Conservation (phyloP, 305 asterid genomes). For the Coffea humblotiana region DNA sequence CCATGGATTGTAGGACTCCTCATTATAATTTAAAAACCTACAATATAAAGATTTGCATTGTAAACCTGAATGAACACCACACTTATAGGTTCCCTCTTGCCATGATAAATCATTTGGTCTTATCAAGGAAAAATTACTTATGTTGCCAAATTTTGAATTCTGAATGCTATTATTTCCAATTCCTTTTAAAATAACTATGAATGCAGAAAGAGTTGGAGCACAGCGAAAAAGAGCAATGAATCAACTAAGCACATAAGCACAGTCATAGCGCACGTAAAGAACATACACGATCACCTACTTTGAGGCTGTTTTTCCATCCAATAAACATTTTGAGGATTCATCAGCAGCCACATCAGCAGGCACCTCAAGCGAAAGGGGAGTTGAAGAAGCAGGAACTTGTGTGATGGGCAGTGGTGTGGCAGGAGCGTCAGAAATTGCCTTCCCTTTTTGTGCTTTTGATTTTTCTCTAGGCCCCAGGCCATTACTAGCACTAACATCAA, state of each 20-base stretch:
- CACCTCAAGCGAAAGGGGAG: conserved; percentile 49
- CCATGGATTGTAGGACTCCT: not conserved
- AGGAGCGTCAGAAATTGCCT: conserved; percentile 50
- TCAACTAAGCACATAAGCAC: not conserved
- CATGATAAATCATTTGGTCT: not conserved
- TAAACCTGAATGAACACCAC: not conserved
- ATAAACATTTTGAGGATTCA: conserved; percentile 52
- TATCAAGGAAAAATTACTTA: not conserved
- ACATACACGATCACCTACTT: conserved; percentile 41
- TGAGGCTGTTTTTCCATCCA: conserved; percentile 68
- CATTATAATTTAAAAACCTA: not conserved
- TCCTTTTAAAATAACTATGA: not conserved
- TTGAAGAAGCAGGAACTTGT: conserved; percentile 37
- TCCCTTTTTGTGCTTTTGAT: conserved; percentile 55
- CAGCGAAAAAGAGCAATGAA: not conserved
- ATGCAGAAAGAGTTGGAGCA: not conserved
- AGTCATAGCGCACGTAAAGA: conserved; percentile 1
- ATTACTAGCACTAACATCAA: conserved; percentile 72
- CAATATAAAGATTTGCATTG: not conserved
- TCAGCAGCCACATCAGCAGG: conserved; percentile 41
- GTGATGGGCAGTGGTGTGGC: conserved; percentile 43
- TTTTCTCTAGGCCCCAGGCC: conserved; percentile 74
- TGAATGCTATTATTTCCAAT: not conserved
- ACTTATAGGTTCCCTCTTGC: not conserved
- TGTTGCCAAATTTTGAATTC: not conserved